Conservation (phyloP, 1,139 yeast species). For the Wickerhamiella infanticola region DNA sequence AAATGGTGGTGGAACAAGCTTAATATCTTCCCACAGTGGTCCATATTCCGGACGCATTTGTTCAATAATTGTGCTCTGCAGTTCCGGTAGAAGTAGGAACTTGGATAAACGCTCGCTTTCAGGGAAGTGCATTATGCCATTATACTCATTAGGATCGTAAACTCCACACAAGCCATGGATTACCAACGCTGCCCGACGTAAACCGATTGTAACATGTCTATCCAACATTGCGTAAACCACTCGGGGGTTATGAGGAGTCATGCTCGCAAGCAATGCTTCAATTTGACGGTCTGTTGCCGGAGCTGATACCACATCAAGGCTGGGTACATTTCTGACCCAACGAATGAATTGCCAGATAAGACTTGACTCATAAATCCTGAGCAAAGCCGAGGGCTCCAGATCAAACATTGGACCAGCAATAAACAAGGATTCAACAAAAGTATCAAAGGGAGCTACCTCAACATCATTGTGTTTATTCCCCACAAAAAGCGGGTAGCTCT, state of each 20-base stretch:
- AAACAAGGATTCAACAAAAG: conserved; percentile 16
- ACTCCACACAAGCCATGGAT: conserved; percentile 40
- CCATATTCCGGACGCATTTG: conserved; percentile 9
- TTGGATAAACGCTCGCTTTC: conserved; percentile 47
- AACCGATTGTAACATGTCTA: conserved; percentile 24
- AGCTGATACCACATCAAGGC: not conserved
- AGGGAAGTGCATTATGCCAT: conserved; percentile 19
- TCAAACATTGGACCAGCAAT: conserved; percentile 15
- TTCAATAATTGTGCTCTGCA: conserved; percentile 20
- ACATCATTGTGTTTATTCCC: not conserved
- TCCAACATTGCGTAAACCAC: conserved; percentile 4
- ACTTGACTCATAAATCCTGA: conserved; percentile 14
- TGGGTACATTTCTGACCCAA: conserved; percentile 1
- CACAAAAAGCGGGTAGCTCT: not conserved
- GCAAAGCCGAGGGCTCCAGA: conserved; percentile 11
- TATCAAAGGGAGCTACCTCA: conserved; percentile 13
- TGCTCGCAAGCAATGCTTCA: conserved; percentile 1
- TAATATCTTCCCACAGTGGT: not conserved
- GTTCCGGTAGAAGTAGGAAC: conserved; percentile 37
- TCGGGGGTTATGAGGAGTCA: conserved; percentile 8
- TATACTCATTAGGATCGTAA: conserved; percentile 27
- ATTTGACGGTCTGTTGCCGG: conserved; percentile 2
- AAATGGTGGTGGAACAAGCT: conserved; percentile 30
- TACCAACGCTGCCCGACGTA: conserved; percentile 51
- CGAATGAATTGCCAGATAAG: conserved; percentile 13